Conservation (phyloP, 106 monocot species). For the Chionographis japonica region DNA sequence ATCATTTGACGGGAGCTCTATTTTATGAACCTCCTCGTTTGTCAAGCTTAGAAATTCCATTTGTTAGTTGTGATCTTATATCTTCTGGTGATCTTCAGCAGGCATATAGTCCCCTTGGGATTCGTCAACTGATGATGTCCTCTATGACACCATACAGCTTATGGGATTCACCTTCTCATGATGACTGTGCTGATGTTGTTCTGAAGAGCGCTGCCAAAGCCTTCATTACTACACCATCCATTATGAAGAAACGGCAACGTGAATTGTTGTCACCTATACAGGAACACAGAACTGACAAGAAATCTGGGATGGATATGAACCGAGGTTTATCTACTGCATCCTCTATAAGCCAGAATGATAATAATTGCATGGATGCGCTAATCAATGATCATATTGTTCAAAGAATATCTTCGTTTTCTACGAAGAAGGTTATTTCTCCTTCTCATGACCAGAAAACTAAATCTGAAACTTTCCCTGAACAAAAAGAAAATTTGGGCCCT, state of each 20-base stretch:
- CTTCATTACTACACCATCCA: conserved; percentile 69
- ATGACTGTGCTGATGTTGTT: conserved; percentile 51
- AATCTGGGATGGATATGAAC: conserved; percentile 24
- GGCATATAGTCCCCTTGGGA: conserved; percentile 91
- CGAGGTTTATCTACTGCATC: conserved; percentile 6
- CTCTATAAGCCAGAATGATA: conserved; percentile 12
- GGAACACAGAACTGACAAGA: conserved; percentile 50
- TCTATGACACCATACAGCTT: conserved; percentile 42
- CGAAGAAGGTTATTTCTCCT: conserved; percentile 14
- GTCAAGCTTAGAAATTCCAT: conserved; percentile 81
- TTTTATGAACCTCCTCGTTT: conserved; percentile 88
- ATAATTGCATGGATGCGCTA: conserved; percentile 10
- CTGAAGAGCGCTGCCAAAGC: conserved; percentile 81
- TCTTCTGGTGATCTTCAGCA: conserved; percentile 64
- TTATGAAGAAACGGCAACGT: conserved; percentile 81
- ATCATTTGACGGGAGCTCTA: conserved; percentile 36
- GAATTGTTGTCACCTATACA: conserved; percentile 73
- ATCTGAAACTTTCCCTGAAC: neutral
- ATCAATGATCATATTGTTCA: conserved; percentile 15
- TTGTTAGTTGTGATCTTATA: conserved; percentile 81
- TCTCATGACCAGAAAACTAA: conserved; percentile 21
- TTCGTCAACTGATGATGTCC: conserved; percentile 78
- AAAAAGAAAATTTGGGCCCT: conserved; percentile 23
- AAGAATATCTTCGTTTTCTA: conserved; percentile 10
- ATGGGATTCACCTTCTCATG: conserved; percentile 69